Evolutionary conservation across 1,284 basidiomycete species (phyloP).

Genomic region (Amylostereum areolatum): DNA sequence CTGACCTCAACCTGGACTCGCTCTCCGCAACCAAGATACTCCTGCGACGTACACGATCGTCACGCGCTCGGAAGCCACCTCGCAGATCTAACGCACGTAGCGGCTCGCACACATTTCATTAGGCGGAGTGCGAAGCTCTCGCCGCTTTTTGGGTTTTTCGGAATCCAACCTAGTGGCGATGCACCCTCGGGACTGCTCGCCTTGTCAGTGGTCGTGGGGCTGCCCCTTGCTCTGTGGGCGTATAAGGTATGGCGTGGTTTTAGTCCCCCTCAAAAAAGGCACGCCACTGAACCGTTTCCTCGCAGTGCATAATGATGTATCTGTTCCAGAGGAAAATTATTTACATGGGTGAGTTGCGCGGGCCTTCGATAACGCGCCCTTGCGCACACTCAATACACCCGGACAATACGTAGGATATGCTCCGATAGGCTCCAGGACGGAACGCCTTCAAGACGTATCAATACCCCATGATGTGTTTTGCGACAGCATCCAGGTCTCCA

Average conservation of each 20-base stretch:
- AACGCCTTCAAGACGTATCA: constrained; percentile 23
- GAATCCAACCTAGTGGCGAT: constrained; percentile 13
- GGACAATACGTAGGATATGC: constrained; percentile 30
- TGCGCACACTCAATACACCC: not conserved
- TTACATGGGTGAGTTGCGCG: constrained; percentile 36
- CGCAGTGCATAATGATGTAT: constrained; percentile 41
- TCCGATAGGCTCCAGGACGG: constrained; percentile 35
- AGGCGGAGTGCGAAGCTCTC: too few species aligned
- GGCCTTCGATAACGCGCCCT: not conserved
- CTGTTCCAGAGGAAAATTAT: constrained; percentile 46
- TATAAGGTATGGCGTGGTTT: constrained; percentile 32
- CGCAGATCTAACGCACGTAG: too few species aligned
- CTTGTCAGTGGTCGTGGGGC: constrained; percentile 27
- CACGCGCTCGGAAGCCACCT: too few species aligned
- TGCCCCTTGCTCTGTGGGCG: constrained; percentile 36
- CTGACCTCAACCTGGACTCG: too few species aligned
- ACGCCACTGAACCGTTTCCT: not conserved
- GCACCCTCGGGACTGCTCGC: constrained; percentile 24
- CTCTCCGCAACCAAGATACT: too few species aligned
- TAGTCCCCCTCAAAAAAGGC: not conserved
- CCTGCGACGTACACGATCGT: too few species aligned
- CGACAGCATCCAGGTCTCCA: constrained; percentile 23
- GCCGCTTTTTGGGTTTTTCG: not conserved
- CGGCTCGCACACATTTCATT: too few species aligned
- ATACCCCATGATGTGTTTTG: constrained; percentile 21